These are phyloP conservation scores for Stramenopiles sp. DNA, from an alignment of 352 stramenopile genomes.

Conservation along the genomic window DNA sequence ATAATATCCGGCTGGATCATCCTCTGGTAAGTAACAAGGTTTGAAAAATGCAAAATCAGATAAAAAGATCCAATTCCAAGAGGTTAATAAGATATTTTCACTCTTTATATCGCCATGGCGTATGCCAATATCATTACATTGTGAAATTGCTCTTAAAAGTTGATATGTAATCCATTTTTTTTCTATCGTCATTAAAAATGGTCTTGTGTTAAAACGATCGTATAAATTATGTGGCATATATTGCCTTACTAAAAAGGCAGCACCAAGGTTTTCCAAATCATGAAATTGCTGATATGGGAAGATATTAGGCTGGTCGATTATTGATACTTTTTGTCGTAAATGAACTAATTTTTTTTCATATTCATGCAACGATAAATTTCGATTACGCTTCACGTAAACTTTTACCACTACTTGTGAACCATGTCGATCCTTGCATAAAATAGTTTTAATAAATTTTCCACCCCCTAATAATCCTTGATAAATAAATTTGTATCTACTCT, in stretches of 20 bases:
- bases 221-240: slow-evolving; percentile 85
- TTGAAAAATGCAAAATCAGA: slow-evolving; percentile 88
- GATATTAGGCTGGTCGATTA: slow-evolving; percentile 14
- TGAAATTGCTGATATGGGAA: slow-evolving; percentile 13
- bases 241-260: slow-evolving; percentile 79
- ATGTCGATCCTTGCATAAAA: slow-evolving; percentile 58
- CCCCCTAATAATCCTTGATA: no score
- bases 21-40: slow-evolving; percentile 75
- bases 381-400: slow-evolving; percentile 58
- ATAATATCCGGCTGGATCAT: slow-evolving; percentile 83
- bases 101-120: slow-evolving; percentile 92
- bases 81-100: slow-evolving; percentile 94
- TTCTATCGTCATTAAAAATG: slow-evolving; percentile 79
- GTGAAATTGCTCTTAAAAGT: slow-evolving; percentile 72
- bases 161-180: slow-evolving; percentile 95
- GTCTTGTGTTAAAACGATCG: slow-evolving; percentile 80
- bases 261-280: slow-evolving; percentile 21
- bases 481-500: no score
- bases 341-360: no score
- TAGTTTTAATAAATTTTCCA: slow-evolving; percentile 64
- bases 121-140: slow-evolving; percentile 69
- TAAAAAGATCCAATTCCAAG: slow-evolving; percentile 89
- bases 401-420: slow-evolving; percentile 50
- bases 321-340: background rate
- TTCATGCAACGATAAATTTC: slow-evolving; percentile 43